These are phyloP conservation scores for Peronospora belbahrii DNA, from an alignment of 352 stramenopile species.

Conservation along the genomic window DNA sequence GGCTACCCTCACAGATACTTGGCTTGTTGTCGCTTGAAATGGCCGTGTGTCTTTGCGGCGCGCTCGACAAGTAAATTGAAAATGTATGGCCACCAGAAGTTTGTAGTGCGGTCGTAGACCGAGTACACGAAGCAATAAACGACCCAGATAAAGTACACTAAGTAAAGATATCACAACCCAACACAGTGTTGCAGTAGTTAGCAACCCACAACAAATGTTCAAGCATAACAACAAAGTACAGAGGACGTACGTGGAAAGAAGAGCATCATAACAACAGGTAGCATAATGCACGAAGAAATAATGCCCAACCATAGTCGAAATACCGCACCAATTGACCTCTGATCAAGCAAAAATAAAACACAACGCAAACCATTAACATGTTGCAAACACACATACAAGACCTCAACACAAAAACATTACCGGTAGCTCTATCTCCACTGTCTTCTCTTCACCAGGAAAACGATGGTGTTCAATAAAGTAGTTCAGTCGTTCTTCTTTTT, in stretches of 20 bases:
- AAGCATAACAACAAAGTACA: not conserved
- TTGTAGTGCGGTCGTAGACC: conserved; percentile 76
- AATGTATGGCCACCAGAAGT: conserved; percentile 83
- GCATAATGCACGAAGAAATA: conserved; percentile 48
- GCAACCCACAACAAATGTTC: not conserved
- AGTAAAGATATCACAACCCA: not conserved
- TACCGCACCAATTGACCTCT: conserved; percentile 57
- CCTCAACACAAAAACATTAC: conserved; percentile 13
- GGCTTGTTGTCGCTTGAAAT: conserved; percentile 32
- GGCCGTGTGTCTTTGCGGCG: conserved; percentile 47
- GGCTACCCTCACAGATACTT: conserved; percentile 21
- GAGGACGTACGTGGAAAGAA: conserved; percentile 62
- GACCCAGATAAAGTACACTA: conserved; percentile 76
- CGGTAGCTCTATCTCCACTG: conserved; percentile 31
- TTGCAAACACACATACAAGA: not conserved
- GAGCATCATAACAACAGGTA: conserved; percentile 69
- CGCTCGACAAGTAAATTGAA: conserved; percentile 68
- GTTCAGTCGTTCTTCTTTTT: conserved; percentile 67
- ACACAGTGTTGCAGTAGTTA: conserved; percentile 2
- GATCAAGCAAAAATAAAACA: conserved; percentile 4
- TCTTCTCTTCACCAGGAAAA: conserved; percentile 31
- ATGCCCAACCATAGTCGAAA: conserved; percentile 73
- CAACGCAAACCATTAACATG: not conserved
- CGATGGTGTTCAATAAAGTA: conserved; percentile 71
- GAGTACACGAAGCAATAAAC: conserved; percentile 81